These are phyloP conservation scores for Amylostereum areolatum DNA, from an alignment of 1,284 basidiomycete species.

Conservation along the genomic window DNA sequence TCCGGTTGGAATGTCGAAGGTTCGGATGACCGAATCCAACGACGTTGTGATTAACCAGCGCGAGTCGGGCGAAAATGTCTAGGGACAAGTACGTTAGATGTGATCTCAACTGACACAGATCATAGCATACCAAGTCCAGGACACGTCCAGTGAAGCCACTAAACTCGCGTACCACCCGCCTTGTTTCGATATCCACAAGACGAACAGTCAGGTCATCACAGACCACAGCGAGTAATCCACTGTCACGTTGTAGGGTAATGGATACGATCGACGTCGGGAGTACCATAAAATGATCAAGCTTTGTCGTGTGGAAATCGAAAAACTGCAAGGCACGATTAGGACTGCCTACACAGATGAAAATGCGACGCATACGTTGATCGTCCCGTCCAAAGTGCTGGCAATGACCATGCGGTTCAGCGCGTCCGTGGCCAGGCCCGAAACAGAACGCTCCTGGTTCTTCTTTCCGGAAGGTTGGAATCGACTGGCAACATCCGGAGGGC, in stretches of 20 bases:
- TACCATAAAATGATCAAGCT: constrained; percentile 61
- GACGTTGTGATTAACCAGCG: constrained; percentile 89
- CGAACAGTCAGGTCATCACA: constrained; percentile 87
- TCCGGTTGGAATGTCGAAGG: constrained; percentile 94
- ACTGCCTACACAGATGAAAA: neutral
- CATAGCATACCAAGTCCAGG: constrained; percentile 68
- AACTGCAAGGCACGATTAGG: constrained; percentile 48
- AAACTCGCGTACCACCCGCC: constrained; percentile 82
- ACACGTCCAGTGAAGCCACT: constrained; percentile 75
- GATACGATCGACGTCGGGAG: constrained; percentile 69
- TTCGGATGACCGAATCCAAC: constrained; percentile 88
- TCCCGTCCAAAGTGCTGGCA: constrained; percentile 84
- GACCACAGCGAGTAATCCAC: constrained; percentile 76
- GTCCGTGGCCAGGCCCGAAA: constrained; percentile 86
- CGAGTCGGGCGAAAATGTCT: constrained; percentile 92
- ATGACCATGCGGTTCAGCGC: constrained; percentile 79
- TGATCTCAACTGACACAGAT: neutral
- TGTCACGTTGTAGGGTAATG: constrained; percentile 79
- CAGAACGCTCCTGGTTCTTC: constrained; percentile 47
- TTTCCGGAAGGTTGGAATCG: constrained; percentile 24
- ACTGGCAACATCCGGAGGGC: constrained; percentile 46
- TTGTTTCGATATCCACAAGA: constrained; percentile 89
- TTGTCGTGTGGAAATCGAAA: constrained; percentile 90
- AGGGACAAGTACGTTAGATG: neutral
- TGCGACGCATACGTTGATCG: constrained; percentile 59